phyloP scores from a whole-genome alignment of 495 filamentous ascomycete species.

The Talaromyces stipitatus region DNA sequence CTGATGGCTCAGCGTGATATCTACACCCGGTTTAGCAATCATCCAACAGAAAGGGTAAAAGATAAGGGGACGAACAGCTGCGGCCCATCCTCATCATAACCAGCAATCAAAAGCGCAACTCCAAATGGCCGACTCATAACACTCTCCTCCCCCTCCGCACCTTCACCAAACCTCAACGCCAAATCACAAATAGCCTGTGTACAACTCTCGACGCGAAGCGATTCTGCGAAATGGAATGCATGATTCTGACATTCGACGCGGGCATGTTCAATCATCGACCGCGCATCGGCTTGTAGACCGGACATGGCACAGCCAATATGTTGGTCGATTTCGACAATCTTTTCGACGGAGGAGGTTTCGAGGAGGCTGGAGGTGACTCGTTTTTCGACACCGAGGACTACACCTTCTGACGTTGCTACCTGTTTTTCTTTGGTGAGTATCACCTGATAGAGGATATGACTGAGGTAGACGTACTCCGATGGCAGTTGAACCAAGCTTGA shows the following conservation, averaged over 20 bases:
- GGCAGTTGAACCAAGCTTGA: constrained; percentile 97
- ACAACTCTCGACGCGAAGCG: constrained; percentile 89
- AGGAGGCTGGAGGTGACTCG: constrained; percentile 95
- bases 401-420: constrained; percentile 87
- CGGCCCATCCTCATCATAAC: constrained; percentile 94
- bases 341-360: constrained; percentile 94
- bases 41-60: not conserved
- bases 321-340: constrained; percentile 97
- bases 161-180: constrained; percentile 93
- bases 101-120: constrained; percentile 92
- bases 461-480: constrained; percentile 64
- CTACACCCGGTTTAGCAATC: constrained; percentile 23
- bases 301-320: constrained; percentile 99
- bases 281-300: constrained; percentile 91
- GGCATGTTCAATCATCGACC: constrained; percentile 94
- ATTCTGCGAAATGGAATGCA: constrained; percentile 93
- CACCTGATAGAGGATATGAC: constrained; percentile 7
- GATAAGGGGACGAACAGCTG: constrained; percentile 53
- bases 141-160: constrained; percentile 95
- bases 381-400: constrained; percentile 97
- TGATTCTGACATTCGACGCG: constrained; percentile 96
- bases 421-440: constrained; percentile 20
- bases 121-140: constrained; percentile 97
- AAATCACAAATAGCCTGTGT: constrained; percentile 98
- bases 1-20: constrained; percentile 95